Evolutionary conservation across 108 stramenopile species (phyloP).

Genomic region (Fragilariopsis cylindrus): DNA sequence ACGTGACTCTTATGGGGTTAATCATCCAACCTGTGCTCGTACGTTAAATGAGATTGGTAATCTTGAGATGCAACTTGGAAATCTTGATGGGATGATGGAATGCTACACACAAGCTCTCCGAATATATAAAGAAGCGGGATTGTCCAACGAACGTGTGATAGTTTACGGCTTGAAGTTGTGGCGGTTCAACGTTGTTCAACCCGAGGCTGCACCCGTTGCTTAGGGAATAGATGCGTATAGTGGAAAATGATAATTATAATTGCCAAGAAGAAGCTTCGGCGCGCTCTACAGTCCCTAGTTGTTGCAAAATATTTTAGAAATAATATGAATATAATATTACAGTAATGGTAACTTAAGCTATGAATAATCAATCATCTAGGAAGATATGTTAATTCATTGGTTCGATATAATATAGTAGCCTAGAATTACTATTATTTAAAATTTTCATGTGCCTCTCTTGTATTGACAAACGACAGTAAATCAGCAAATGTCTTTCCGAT

Average conservation of each 20-base stretch:
- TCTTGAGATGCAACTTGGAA: constrained; percentile 53
- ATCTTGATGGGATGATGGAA: constrained; percentile 41
- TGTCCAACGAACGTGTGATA: constrained; percentile 39
- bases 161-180: constrained; percentile 40
- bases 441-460: constrained; percentile 26
- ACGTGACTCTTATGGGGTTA: constrained; percentile 30
- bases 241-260: too few relatives aligned
- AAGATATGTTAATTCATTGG: too few relatives aligned
- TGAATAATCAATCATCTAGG: too few relatives aligned
- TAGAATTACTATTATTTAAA: neutral
- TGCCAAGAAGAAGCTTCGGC: too few relatives aligned
- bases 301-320: too few relatives aligned
- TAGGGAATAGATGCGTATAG: constrained; percentile 1
- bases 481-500: constrained; percentile 70
- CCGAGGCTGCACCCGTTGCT: constrained; percentile 40
- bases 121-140: constrained; percentile 48
- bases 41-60: constrained; percentile 77
- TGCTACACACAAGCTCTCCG: constrained; percentile 51
- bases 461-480: constrained; percentile 58
- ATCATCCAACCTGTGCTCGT: constrained; percentile 54
- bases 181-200: constrained; percentile 48
- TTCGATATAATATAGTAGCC: too few relatives aligned
- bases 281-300: too few relatives aligned
- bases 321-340: too few relatives aligned
- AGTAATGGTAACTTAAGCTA: too few relatives aligned